These are phyloP conservation scores for Aspergillus alliaceus DNA, from an alignment of 2,329 filamentous ascomycete genomes.

Conservation along the genomic window DNA sequence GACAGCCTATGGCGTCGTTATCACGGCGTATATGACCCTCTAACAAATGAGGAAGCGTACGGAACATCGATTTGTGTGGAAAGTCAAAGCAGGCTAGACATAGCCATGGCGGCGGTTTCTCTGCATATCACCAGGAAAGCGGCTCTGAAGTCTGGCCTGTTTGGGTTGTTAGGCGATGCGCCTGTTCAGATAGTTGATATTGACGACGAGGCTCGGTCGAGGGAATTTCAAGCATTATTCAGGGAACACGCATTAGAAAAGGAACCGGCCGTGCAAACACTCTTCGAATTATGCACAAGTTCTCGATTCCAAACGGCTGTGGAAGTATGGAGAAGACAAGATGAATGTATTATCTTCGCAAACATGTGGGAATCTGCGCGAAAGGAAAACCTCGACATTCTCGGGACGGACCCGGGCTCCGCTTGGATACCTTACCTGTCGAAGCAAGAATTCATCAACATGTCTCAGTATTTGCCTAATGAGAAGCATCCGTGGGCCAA, in stretches of 20 bases:
- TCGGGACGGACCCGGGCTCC: neutral
- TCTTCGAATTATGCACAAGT: neutral
- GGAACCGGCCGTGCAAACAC: neutral
- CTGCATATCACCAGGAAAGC: neutral
- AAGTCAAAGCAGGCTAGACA: too few species aligned
- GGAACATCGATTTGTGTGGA: too few species aligned
- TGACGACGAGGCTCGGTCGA: neutral
- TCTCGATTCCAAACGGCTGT: neutral
- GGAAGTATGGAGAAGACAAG: neutral
- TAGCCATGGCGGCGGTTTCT: neutral
- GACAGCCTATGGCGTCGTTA: too few species aligned
- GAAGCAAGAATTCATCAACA: fast-evolving
- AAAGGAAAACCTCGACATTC: neutral
- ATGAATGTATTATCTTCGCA: neutral
- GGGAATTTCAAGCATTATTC: neutral
- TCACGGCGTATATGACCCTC: too few species aligned
- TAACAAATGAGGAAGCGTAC: fast-evolving
- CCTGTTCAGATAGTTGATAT: neutral
- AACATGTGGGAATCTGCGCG: neutral
- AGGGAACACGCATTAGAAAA: neutral
- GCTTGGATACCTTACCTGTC: neutral
- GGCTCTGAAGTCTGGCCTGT: neutral
- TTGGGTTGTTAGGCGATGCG: neutral
- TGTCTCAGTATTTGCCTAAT: neutral
- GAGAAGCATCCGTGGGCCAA: neutral